phyloP scores from a whole-genome alignment of 345 rosid genomes.

The Streptanthus diversifolius region DNA sequence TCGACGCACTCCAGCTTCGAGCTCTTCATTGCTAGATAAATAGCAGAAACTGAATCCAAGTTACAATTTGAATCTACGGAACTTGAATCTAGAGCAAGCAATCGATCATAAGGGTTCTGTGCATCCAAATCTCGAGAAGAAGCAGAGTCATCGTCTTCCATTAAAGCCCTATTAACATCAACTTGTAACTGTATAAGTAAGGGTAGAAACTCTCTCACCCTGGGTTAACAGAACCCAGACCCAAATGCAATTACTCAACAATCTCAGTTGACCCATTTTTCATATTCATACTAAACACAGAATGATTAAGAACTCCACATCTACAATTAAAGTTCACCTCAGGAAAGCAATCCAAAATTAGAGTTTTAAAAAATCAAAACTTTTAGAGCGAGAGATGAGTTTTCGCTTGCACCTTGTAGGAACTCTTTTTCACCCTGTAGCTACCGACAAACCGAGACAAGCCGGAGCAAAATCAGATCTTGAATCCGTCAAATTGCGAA shows the following conservation, averaged over 20 bases:
- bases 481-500: neutral
- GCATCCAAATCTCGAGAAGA: conserved; percentile 37
- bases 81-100: conserved; percentile 42
- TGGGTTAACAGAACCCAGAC: neutral
- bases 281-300: conserved; percentile 4
- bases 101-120: conserved; percentile 33
- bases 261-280: neutral
- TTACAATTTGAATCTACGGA: conserved; percentile 36
- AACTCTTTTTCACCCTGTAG: conserved; percentile 1
- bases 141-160: conserved; percentile 37
- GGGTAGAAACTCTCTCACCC: neutral
- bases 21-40: conserved; percentile 94
- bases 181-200: conserved; percentile 11
- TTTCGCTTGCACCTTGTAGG: neutral
- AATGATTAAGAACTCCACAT: conserved; percentile 10
- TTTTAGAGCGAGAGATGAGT: neutral
- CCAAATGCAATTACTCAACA: neutral
- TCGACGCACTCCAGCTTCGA: conserved; percentile 90
- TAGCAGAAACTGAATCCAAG: conserved; percentile 76
- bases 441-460: conserved; percentile 6
- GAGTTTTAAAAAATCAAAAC: neutral
- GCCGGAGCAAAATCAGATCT: conserved; percentile 15
- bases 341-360: neutral
- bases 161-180: conserved; percentile 26
- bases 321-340: conserved; percentile 7